Percentiles rank a stretch among this genome's conserved stretches.
Conservation (phyloP, 1,284 basidiomycete species). For the Lignosus rhinocerotis region DNA sequence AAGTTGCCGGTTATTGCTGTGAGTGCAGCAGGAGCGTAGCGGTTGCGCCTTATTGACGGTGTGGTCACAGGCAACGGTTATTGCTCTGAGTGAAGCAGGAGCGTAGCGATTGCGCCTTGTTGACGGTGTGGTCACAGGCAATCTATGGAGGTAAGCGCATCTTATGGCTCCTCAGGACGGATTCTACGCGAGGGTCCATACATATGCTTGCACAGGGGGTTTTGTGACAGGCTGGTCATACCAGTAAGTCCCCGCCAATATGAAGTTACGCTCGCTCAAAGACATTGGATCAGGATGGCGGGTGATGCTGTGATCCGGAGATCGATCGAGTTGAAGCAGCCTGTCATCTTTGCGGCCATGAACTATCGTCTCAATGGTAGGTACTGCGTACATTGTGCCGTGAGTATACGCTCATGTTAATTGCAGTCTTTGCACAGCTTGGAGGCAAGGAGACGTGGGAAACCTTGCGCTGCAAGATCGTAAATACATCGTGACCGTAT, state of each 20-base stretch:
- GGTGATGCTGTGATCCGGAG: slow-evolving; percentile 1
- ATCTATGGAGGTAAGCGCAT: slow-evolving; percentile 22
- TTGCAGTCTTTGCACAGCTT: background rate
- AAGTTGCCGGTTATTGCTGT: slow-evolving; percentile 58
- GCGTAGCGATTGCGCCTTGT: background rate
- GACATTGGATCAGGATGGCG: background rate
- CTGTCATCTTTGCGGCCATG: slow-evolving; percentile 23
- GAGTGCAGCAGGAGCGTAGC: background rate
- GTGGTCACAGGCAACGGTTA: no score
- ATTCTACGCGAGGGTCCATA: background rate
- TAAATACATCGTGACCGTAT: slow-evolving; percentile 28
- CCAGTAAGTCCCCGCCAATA: background rate
- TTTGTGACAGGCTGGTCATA: background rate
- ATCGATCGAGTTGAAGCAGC: slow-evolving; percentile 25
- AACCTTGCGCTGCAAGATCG: slow-evolving; percentile 58
- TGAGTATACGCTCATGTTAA: background rate
- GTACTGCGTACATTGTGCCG: slow-evolving; percentile 4
- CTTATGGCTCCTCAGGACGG: background rate
- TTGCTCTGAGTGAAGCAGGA: slow-evolving; percentile 38
- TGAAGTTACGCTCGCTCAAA: background rate
- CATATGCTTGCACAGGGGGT: background rate
- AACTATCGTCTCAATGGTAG: slow-evolving; percentile 17
- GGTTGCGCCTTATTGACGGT: background rate
- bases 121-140: slow-evolving; percentile 3
- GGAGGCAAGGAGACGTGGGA: slow-evolving; percentile 44